phyloP scores from a whole-genome alignment of 2,329 filamentous ascomycete genomes.

The Paraphaeosphaeria minitans region DNA sequence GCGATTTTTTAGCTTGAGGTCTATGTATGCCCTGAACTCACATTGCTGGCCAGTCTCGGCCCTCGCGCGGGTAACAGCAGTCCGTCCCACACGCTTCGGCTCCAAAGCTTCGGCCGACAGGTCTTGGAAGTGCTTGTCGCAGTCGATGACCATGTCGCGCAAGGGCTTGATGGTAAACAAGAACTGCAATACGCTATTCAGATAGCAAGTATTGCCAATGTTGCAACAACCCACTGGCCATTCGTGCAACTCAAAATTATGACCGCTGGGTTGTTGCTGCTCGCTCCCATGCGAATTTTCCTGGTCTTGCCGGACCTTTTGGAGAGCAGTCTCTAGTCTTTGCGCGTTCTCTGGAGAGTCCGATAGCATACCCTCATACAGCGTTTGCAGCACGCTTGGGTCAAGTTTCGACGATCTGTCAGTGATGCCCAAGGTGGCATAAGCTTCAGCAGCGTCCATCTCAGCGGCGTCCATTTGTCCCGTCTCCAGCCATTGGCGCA shows the following conservation, averaged over 20 bases:
- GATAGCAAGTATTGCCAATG: constrained; percentile 96
- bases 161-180: constrained; percentile 87
- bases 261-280: constrained; percentile 20
- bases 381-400: constrained; percentile 44
- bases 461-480: constrained; percentile 56
- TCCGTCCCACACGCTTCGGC: constrained; percentile 75
- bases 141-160: constrained; percentile 78
- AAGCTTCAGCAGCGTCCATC: constrained; percentile 57
- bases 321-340: constrained; percentile 54
- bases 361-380: constrained; percentile 21
- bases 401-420: constrained; percentile 59
- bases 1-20: background rate
- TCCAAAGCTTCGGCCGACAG: constrained; percentile 67
- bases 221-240: constrained; percentile 88
- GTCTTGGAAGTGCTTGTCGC: constrained; percentile 72
- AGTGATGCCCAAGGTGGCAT: constrained; percentile 52
- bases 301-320: constrained; percentile 49
- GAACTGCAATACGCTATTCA: constrained; percentile 96
- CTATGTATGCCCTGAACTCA: constrained; percentile 53
- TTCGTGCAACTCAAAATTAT: constrained; percentile 46
- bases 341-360: constrained; percentile 54
- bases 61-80: constrained; percentile 65
- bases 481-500: constrained; percentile 60
- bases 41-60: constrained; percentile 71
- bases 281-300: constrained; percentile 26